Conservation (phyloP, 1,139 yeast genomes). For the Groenewaldozyma auringiensis region DNA sequence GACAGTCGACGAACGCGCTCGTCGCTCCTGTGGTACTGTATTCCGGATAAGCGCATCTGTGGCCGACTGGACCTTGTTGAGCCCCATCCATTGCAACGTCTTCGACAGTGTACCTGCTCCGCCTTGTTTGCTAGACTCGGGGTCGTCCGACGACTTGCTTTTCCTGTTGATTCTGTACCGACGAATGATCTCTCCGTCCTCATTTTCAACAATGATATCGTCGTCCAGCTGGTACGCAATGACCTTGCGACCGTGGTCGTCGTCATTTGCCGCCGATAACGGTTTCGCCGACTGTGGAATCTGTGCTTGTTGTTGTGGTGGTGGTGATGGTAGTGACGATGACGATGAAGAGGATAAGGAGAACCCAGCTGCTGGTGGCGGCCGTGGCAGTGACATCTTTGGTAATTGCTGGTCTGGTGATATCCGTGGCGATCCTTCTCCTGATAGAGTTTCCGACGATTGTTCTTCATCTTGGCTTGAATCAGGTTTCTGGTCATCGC, state of each 20-base stretch:
- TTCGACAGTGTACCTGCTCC: slow-evolving; percentile 14
- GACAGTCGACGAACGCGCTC: slow-evolving; percentile 1
- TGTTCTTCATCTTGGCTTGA: slow-evolving; percentile 5
- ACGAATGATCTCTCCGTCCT: slow-evolving; percentile 84
- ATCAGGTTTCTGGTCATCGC: slow-evolving; percentile 2
- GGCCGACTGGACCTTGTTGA: slow-evolving; percentile 9
- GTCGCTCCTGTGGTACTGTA: slow-evolving; percentile 2
- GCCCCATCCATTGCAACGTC: slow-evolving; percentile 25
- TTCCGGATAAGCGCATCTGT: slow-evolving; percentile 4
- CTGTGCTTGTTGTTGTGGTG: not conserved
- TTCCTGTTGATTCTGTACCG: slow-evolving; percentile 61
- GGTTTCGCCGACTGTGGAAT: not conserved
- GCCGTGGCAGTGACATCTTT: slow-evolving; percentile 1
- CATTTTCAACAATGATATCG: slow-evolving; percentile 75
- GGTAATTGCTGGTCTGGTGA: slow-evolving; percentile 3
- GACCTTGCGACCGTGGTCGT: slow-evolving; percentile 26
- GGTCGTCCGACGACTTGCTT: slow-evolving; percentile 2
- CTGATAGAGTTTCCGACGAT: slow-evolving; percentile 5
- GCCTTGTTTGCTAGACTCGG: slow-evolving; percentile 3
- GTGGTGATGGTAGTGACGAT: not conserved
- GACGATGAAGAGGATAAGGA: not conserved
- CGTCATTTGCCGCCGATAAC: not conserved
- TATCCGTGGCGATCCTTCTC: not conserved
- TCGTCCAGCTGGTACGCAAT: slow-evolving; percentile 61
- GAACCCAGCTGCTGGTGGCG: not conserved